Percentiles rank a stretch among this genome's conserved stretches.
phyloP scores from a whole-genome alignment of 805 yeast species.

The Kodamaea kakaduensis region DNA sequence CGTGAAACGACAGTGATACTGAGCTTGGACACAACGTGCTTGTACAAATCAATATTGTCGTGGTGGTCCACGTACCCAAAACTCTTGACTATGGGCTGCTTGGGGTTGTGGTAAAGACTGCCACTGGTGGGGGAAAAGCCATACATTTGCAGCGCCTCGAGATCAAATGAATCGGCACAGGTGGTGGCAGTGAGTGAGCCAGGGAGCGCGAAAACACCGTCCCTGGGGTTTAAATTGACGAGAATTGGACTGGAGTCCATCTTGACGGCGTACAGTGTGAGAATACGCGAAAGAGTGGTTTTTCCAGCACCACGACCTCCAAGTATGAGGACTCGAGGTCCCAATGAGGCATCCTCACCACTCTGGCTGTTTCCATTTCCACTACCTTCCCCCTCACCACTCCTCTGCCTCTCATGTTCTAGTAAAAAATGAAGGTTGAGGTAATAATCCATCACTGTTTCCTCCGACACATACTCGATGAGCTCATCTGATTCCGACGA shows the following conservation, averaged over 20 bases:
- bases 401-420: constrained; percentile 46
- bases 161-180: constrained; percentile 73
- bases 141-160: constrained; percentile 69
- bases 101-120: constrained; percentile 72
- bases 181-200: constrained; percentile 85
- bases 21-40: constrained; percentile 44
- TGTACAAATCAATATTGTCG: constrained; percentile 57
- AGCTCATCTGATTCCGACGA: constrained; percentile 36
- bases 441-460: constrained; percentile 59
- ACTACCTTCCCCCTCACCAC: constrained; percentile 12
- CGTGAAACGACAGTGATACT: constrained; percentile 48
- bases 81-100: constrained; percentile 81
- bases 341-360: constrained; percentile 22
- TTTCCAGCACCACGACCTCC: constrained; percentile 80
- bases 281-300: constrained; percentile 63
- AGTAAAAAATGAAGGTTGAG: constrained; percentile 72
- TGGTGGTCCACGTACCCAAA: constrained; percentile 64
- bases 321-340: constrained; percentile 61
- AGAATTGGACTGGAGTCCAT: constrained; percentile 62
- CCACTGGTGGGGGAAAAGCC: constrained; percentile 71
- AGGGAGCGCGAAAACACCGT: constrained; percentile 69
- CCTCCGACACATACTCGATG: constrained; percentile 66
- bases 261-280: constrained; percentile 74
- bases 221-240: constrained; percentile 75
- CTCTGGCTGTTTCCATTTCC: constrained; percentile 9